These are phyloP conservation scores for Mayamaea pseudoterrestris DNA, from an alignment of 108 stramenopile genomes.

Conservation along the genomic window DNA sequence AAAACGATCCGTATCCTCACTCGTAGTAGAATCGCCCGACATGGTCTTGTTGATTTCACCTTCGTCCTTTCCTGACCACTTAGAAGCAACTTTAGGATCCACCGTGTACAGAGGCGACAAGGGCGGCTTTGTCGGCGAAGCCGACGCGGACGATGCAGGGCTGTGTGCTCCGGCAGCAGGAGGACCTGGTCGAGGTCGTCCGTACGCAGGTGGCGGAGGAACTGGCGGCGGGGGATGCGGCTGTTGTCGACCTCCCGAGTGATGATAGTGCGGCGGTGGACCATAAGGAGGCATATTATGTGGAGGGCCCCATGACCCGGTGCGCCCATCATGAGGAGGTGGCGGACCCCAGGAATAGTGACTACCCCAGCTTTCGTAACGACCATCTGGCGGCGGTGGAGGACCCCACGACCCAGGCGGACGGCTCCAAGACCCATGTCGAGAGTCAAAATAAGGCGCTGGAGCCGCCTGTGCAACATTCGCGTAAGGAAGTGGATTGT, in stretches of 20 bases:
- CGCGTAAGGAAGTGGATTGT: constrained; percentile 44
- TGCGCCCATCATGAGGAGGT: constrained; percentile 24
- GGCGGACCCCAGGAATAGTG: constrained; percentile 6
- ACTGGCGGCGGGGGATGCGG: not conserved
- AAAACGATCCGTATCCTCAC: too few species aligned
- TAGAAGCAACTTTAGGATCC: constrained; percentile 12
- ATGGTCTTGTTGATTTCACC: constrained; percentile 17
- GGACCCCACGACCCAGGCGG: constrained; percentile 27
- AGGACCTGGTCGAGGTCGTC: too few species aligned
- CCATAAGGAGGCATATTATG: constrained; percentile 7
- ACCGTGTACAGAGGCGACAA: constrained; percentile 13
- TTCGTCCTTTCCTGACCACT: constrained; percentile 7
- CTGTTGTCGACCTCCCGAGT: constrained; percentile 10
- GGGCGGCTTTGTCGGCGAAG: too few species aligned
- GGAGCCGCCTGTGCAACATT: constrained; percentile 24
- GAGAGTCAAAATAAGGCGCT: constrained; percentile 12
- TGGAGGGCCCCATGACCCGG: too few species aligned
- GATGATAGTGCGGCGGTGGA: too few species aligned
- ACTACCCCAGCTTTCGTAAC: constrained; percentile 7
- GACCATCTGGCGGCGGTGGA: constrained; percentile 11
- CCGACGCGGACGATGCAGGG: too few species aligned
- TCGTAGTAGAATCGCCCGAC: constrained; percentile 13
- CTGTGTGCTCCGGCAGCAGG: too few species aligned
- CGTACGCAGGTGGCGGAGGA: not conserved
- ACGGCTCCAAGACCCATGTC: constrained; percentile 16